Evolutionary conservation across 208 protist species (phyloP).

Genomic region (Borovskyia barvae): DNA sequence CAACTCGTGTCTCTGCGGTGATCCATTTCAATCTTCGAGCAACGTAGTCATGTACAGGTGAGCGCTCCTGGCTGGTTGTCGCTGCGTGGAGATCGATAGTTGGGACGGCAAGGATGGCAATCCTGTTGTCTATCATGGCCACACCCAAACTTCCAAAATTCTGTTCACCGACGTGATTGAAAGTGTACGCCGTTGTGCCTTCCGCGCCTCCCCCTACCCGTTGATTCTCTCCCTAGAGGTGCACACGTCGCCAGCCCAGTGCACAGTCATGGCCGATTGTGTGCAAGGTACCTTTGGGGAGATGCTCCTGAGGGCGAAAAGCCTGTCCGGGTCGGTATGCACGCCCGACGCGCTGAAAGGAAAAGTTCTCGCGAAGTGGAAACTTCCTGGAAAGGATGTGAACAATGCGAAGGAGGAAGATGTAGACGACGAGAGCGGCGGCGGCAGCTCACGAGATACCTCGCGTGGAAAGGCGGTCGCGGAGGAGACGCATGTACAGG

Average conservation of each 20-base stretch:
- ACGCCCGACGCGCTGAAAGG: conserved; percentile 51
- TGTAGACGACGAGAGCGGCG: conserved; percentile 2
- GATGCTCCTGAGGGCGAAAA: conserved; percentile 39
- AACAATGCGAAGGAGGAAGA: conserved; percentile 20
- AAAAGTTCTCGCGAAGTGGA: conserved; percentile 70
- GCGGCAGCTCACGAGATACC: not conserved
- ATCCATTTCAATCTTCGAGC: conserved; percentile 82
- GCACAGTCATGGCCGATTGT: conserved; percentile 62
- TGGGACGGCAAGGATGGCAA: conserved; percentile 71
- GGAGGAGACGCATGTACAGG: conserved; percentile 17
- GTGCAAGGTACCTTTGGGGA: conserved; percentile 52
- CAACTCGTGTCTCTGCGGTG: conserved; percentile 94
- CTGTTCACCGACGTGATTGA: conserved; percentile 54
- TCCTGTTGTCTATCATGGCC: conserved; percentile 82
- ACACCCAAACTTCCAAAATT: conserved; percentile 80
- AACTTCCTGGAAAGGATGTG: conserved; percentile 32
- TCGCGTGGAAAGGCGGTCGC: not conserved
- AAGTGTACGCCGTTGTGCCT: conserved; percentile 60
- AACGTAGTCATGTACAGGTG: conserved; percentile 65
- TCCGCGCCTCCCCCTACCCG: conserved; percentile 60
- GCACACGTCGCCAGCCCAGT: conserved; percentile 58
- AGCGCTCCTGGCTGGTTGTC: conserved; percentile 59
- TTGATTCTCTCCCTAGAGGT: conserved; percentile 86
- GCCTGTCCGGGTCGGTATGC: conserved; percentile 26
- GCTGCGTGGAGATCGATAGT: conserved; percentile 86